Conservation (phyloP, 371 early-diverging fungal species). For the Saksenaea oblongispora region DNA sequence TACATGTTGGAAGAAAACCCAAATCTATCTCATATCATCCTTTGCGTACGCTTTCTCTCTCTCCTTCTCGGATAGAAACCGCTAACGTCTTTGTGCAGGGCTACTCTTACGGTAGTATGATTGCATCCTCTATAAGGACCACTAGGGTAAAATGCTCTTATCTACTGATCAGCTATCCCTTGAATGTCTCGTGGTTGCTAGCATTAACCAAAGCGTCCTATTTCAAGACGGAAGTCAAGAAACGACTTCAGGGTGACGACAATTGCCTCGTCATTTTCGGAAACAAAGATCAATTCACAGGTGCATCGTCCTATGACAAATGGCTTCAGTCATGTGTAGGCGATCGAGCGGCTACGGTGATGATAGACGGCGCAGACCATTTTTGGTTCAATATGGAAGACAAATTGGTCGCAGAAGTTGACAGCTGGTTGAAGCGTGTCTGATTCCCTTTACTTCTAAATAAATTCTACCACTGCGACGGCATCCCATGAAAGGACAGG, state of each 20-base stretch:
- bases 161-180: slow-evolving; percentile 41
- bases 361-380: slow-evolving; percentile 36
- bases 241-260: slow-evolving; percentile 1
- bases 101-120: slow-evolving; percentile 52
- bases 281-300: slow-evolving; percentile 42
- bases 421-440: slow-evolving; percentile 4
- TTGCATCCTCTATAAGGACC: slow-evolving; percentile 35
- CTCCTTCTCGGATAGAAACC: not conserved
- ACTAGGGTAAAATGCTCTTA: slow-evolving; percentile 20
- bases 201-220: slow-evolving; percentile 26
- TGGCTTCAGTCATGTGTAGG: slow-evolving; percentile 19
- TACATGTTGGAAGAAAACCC: slow-evolving; percentile 23
- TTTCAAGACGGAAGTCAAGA: slow-evolving; percentile 23
- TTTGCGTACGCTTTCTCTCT: slow-evolving; percentile 16
- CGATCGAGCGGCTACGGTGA: not conserved
- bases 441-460: no score
- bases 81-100: slow-evolving; percentile 23
- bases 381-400: slow-evolving; percentile 33
- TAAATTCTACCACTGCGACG: no score
- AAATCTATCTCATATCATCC: slow-evolving; percentile 10
- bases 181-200: slow-evolving; percentile 45
- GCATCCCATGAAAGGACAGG: no score
- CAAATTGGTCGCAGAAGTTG: slow-evolving; percentile 4
- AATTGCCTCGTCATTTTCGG: slow-evolving; percentile 33
- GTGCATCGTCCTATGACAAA: slow-evolving; percentile 19